Base-by-base conservation (phyloP, 2,329 filamentous ascomycete species). In the Verticillium klebahnii region DNA sequence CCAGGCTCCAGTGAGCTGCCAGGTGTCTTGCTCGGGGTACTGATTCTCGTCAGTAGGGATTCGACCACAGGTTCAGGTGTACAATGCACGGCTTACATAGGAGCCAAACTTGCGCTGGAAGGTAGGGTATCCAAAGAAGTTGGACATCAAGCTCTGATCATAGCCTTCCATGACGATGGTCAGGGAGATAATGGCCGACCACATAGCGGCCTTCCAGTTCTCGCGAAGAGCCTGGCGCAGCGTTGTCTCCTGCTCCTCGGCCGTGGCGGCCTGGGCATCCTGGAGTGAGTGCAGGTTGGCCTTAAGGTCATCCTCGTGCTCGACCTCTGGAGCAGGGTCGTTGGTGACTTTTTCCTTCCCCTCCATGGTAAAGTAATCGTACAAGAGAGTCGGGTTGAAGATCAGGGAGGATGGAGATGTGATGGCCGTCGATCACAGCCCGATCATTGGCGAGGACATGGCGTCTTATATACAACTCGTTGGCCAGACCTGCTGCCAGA, bases 151-250 rank as follows among this genome's bases (percentile, higher is more conserved):
- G n/a, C 77, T 78, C 3, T 77, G 73, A 60, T 82, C 80, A 67
- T 80, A 82, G 6, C 80, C 80, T 64, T 82, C 80, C 80, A 82
- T 82, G 62, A 82, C 73, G 55, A 82, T 75, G 1, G 77, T 75
- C 31, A 75, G 74, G 7, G 77, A 80, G 57, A 80, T 76, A 59
- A 74, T 57, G 1, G 76, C 64, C 23, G 72, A 74, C 75, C 75
- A 77, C n/a, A 72, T 61, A 37, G 77, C 70, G 2, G 76, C 76
- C 68, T 72, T 70, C 29, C 70, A 74, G 62, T 75, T 74, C 37
- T 66, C 63, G 1, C 66, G 63, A 11, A 75, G 63, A 2, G 73
- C 73, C 29, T 72, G 65, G 3, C 65, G 57, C 15, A 70, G 61
- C 7, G 67, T 65, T 1, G 72, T 65, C 32, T 67, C 67, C 45